phyloP scores from a whole-genome alignment of 1,139 yeast genomes.

The Yamadazyma spencermartinsiae region DNA sequence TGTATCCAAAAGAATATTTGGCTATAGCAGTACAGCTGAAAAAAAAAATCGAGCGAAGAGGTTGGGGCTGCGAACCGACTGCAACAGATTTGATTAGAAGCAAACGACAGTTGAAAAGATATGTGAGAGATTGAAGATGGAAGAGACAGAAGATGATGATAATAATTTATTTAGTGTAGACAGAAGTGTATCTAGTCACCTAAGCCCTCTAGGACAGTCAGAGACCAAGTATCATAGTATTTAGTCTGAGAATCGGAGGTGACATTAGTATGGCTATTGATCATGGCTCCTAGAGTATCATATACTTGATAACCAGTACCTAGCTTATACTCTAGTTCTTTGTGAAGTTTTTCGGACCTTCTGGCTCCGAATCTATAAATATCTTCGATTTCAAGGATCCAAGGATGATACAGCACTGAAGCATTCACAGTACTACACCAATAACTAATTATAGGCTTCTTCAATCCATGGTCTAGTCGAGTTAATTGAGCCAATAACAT shows the following conservation, averaged over 20 bases:
- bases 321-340: constrained; percentile 30
- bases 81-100: no score
- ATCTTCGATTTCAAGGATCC: constrained; percentile 51
- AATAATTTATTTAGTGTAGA: no score
- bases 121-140: no score
- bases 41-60: constrained; percentile 1
- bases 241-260: constrained; percentile 27
- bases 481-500: constrained; percentile 51
- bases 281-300: constrained; percentile 38
- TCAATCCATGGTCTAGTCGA: constrained; percentile 50
- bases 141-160: no score
- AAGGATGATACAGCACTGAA: constrained; percentile 52
- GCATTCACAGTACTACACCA: constrained; percentile 56
- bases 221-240: constrained; percentile 36
- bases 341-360: constrained; percentile 20
- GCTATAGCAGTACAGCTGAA: no score
- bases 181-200: background rate
- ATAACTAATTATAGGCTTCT: constrained; percentile 45
- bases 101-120: background rate
- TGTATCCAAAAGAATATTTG: no score
- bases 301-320: constrained; percentile 36
- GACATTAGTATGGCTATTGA: constrained; percentile 31
- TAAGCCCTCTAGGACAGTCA: constrained; percentile 10
- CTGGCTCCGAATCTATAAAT: constrained; percentile 33
- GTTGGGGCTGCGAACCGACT: constrained; percentile 1